Evolutionary conservation across 2,329 filamentous ascomycete species (phyloP).

Genomic region (Cladosporium austrohemisphaericum): DNA sequence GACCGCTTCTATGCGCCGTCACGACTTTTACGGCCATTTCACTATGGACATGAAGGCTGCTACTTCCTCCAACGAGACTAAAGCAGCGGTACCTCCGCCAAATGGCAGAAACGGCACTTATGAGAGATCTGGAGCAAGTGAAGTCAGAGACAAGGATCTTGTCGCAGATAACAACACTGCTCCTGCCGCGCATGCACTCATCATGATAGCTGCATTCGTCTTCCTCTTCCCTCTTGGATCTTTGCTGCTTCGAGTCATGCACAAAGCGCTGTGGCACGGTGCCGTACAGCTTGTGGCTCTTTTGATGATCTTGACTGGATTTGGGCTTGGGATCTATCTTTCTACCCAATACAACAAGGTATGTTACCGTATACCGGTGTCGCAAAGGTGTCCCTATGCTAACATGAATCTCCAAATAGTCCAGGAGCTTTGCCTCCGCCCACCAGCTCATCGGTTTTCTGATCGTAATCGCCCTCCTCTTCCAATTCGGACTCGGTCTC

Average conservation of each 20-base stretch:
- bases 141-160: slow-evolving; percentile 20
- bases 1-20: slow-evolving; percentile 32
- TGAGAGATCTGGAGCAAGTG: slow-evolving; percentile 21
- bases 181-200: slow-evolving; percentile 27
- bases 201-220: slow-evolving; percentile 34
- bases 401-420: slow-evolving; percentile 6
- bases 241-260: slow-evolving; percentile 36
- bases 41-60: slow-evolving; percentile 38
- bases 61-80: slow-evolving; percentile 24
- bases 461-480: slow-evolving; percentile 50
- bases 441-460: slow-evolving; percentile 60
- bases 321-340: slow-evolving; percentile 40
- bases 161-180: slow-evolving; percentile 26
- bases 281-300: slow-evolving; percentile 37
- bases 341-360: slow-evolving; percentile 33
- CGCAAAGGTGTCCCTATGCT: too few species aligned
- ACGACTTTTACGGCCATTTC: slow-evolving; percentile 38
- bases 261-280: slow-evolving; percentile 40
- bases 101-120: slow-evolving; percentile 15
- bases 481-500: slow-evolving; percentile 53
- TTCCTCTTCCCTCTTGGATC: slow-evolving; percentile 34
- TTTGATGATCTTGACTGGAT: slow-evolving; percentile 35
- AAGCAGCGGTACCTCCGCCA: slow-evolving; percentile 31
- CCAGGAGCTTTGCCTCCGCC: slow-evolving; percentile 21
- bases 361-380: slow-evolving; percentile 31